Evolutionary conservation across 805 yeast genomes (phyloP).

Genomic region (Metschnikowia sp.): DNA sequence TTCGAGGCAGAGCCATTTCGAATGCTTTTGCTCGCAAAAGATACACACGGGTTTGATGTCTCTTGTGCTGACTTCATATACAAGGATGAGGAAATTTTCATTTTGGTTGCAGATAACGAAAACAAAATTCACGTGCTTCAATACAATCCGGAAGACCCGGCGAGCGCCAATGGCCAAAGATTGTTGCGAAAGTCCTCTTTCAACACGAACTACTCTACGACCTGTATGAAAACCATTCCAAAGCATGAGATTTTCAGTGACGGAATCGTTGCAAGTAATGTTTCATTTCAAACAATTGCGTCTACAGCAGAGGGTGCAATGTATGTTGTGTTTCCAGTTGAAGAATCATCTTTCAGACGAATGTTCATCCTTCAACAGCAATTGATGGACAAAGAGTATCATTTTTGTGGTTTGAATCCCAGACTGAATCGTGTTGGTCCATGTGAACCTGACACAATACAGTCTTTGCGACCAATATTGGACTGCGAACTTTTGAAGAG

Average conservation of each 20-base stretch:
- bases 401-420: conserved; percentile 79
- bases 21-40: conserved; percentile 75
- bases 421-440: conserved; percentile 56
- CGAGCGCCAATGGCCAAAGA: conserved; percentile 74
- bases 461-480: conserved; percentile 57
- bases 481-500: conserved; percentile 57
- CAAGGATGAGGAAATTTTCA: conserved; percentile 63
- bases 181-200: conserved; percentile 69
- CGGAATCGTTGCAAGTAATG: conserved; percentile 23
- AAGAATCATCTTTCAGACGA: conserved; percentile 74
- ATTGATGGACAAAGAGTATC: conserved; percentile 70
- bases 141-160: conserved; percentile 90
- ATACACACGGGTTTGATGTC: conserved; percentile 59
- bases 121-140: conserved; percentile 68
- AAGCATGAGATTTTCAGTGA: conserved; percentile 34
- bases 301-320: conserved; percentile 78
- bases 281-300: conserved; percentile 62
- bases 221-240: conserved; percentile 48
- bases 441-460: conserved; percentile 30
- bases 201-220: conserved; percentile 59
- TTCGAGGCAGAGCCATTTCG: conserved; percentile 95
- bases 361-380: conserved; percentile 86
- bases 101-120: conserved; percentile 66
- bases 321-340: conserved; percentile 66
- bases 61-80: conserved; percentile 73